Conservation (phyloP, 371 early-diverging fungal species). For the Mortierella sp. region DNA sequence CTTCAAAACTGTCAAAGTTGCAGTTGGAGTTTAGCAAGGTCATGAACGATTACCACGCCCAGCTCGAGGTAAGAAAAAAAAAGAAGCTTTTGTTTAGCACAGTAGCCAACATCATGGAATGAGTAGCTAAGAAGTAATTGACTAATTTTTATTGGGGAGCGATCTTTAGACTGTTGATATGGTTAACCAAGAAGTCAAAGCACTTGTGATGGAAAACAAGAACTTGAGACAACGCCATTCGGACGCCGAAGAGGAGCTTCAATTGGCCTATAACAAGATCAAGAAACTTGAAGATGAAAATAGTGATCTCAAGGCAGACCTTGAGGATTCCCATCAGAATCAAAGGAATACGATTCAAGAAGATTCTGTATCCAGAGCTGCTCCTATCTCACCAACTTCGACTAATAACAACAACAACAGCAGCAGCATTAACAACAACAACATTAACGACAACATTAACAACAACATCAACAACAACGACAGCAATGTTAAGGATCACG, state of each 20-base stretch:
- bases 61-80: slow-evolving; percentile 71
- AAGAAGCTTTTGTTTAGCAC: no score
- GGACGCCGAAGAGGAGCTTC: slow-evolving; percentile 54
- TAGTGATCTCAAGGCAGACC: slow-evolving; percentile 44
- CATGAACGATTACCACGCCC: slow-evolving; percentile 74
- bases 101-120: no score
- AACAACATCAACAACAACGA: no score
- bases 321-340: slow-evolving; percentile 78
- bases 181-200: slow-evolving; percentile 79
- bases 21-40: slow-evolving; percentile 64
- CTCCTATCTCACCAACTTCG: slow-evolving; percentile 14
- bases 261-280: slow-evolving; percentile 47
- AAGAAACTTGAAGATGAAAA: slow-evolving; percentile 64
- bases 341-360: slow-evolving; percentile 39
- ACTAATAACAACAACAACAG: slow-evolving; percentile 10
- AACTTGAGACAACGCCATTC: slow-evolving; percentile 61
- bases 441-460: no score
- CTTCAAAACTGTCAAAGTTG: slow-evolving; percentile 44
- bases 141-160: no score
- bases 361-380: slow-evolving; percentile 4
- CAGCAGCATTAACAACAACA: no score
- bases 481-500: no score
- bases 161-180: slow-evolving; percentile 72
- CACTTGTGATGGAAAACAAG: slow-evolving; percentile 80
- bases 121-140: no score